These are phyloP conservation scores for Helicosporidium sp. DNA, from an alignment of 139 green algal genomes.

Conservation along the genomic window DNA sequence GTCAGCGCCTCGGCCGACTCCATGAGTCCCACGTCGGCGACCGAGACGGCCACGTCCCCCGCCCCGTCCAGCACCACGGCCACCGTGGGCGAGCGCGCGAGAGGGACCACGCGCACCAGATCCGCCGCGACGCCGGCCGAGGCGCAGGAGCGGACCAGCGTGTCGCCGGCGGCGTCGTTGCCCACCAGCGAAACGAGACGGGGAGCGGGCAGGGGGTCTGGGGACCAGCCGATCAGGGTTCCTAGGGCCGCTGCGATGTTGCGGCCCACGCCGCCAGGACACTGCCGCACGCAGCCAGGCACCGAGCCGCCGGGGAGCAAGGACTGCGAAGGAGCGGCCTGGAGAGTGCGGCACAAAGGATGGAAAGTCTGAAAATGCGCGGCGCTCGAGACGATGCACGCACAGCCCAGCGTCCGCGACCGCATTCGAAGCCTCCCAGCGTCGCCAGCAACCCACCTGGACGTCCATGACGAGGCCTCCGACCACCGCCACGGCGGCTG, in stretches of 20 bases:
- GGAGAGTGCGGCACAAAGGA: conserved; percentile 1
- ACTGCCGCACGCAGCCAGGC: conserved; percentile 21
- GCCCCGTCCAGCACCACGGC: conserved; percentile 7
- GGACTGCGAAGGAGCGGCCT: not conserved
- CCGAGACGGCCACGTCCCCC: conserved; percentile 38
- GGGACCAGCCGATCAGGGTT: conserved; percentile 3
- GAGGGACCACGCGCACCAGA: not conserved
- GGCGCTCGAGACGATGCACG: too few species aligned
- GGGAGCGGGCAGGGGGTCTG: conserved; percentile 2
- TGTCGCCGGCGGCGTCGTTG: conserved; percentile 17
- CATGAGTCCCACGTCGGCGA: conserved; percentile 35
- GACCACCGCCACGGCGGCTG: conserved; percentile 3
- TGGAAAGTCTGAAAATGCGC: not conserved
- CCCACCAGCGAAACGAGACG: conserved; percentile 27
- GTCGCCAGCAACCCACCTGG: too few species aligned
- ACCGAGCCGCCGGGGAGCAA: conserved; percentile 15
- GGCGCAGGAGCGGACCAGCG: conserved; percentile 15
- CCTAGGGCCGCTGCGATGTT: conserved; percentile 36
- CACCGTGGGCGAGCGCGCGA: conserved; percentile 5
- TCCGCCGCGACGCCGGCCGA: not conserved
- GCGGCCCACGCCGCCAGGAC: conserved; percentile 31
- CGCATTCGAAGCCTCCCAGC: too few species aligned
- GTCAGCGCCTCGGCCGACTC: conserved; percentile 20
- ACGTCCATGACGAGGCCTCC: conserved; percentile 21
- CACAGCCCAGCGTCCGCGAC: too few species aligned